phyloP scores from a whole-genome alignment of 192 early-diverging fungal genomes.

The Obelidium mucronatum region DNA sequence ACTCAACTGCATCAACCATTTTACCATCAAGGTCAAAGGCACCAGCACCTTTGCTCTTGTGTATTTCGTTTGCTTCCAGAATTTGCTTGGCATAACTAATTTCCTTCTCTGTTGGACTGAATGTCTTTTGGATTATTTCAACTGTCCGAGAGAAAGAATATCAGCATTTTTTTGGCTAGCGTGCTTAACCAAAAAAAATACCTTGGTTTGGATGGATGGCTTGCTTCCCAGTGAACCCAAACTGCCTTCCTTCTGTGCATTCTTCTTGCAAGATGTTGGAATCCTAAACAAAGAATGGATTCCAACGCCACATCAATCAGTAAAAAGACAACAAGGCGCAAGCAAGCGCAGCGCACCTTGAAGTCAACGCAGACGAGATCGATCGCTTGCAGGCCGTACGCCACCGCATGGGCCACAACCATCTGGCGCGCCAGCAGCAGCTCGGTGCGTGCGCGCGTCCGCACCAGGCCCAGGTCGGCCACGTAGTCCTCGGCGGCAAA shows the following conservation, averaged over 20 bases:
- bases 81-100: conserved; percentile 60
- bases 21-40: conserved; percentile 94
- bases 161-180: neutral
- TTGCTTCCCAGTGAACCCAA: conserved; percentile 97
- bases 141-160: conserved; percentile 50
- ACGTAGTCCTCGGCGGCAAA: conserved; percentile 96
- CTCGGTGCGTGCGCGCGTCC: conserved; percentile 76
- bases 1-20: conserved; percentile 63
- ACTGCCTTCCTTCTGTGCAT: conserved; percentile 82
- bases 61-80: conserved; percentile 70
- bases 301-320: neutral
- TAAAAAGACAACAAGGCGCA: neutral
- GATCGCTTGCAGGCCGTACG: conserved; percentile 89
- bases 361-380: conserved; percentile 96
- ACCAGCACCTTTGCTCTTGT: conserved; percentile 77
- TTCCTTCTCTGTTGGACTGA: conserved; percentile 76
- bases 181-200: conserved; percentile 6
- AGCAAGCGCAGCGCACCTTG: conserved; percentile 40
- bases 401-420: conserved; percentile 82
- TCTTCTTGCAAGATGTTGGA: conserved; percentile 75
- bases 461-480: conserved; percentile 83
- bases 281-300: conserved; percentile 36
- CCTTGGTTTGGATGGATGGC: conserved; percentile 90
- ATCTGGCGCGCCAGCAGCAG: conserved; percentile 82
- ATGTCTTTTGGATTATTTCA: conserved; percentile 79